These are phyloP conservation scores for Oryza australiensis DNA, from an alignment of 176 grass and related monocot genomes.

Conservation along the genomic window DNA sequence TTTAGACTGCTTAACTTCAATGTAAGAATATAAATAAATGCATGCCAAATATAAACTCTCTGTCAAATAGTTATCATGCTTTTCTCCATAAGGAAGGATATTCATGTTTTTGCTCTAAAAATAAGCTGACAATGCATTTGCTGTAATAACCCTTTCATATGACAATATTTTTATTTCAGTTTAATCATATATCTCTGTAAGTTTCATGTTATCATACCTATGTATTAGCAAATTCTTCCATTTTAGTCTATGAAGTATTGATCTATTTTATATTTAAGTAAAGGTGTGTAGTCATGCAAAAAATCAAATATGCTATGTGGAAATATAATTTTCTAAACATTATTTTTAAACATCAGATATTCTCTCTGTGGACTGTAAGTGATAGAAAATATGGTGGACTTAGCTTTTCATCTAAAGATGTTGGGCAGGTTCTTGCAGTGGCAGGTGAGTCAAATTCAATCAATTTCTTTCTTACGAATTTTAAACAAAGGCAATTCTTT, in stretches of 20 bases:
- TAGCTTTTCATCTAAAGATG: constrained; percentile 62
- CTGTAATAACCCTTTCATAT: background rate
- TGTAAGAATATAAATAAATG: background rate
- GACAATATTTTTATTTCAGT: background rate
- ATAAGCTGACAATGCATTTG: background rate
- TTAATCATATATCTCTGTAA: background rate
- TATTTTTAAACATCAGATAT: constrained; percentile 47
- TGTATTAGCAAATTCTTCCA: background rate
- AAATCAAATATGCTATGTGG: background rate
- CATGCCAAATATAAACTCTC: background rate
- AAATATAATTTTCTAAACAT: background rate
- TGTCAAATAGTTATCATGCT: background rate
- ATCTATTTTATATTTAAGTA: background rate
- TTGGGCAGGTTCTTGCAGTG: constrained; percentile 61
- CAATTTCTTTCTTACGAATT: background rate
- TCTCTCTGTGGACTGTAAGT: constrained; percentile 73
- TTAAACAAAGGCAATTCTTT: background rate
- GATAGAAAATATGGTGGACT: constrained; percentile 61
- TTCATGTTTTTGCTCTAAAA: background rate
- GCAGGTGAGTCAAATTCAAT: constrained; percentile 39
- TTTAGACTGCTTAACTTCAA: background rate
- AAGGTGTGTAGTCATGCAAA: background rate
- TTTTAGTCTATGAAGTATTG: background rate
- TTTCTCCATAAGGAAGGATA: no score
- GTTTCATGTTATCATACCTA: background rate